Evolutionary conservation across 1,284 basidiomycete species (phyloP), one percentile per base, ranked within the genome.

Genomic region (Puccinia horiana): DNA sequence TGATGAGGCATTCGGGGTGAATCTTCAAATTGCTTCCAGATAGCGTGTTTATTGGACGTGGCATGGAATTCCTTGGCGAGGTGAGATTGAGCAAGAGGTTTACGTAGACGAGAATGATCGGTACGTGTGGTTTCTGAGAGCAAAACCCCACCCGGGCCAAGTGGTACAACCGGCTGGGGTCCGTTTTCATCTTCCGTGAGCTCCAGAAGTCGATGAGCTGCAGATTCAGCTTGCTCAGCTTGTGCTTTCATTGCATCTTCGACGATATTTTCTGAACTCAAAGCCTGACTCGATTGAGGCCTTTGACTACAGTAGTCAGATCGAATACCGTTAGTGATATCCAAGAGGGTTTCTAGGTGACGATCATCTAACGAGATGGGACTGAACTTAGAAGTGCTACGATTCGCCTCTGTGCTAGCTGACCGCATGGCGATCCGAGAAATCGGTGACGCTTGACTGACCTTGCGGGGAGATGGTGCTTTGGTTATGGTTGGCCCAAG

Each of bases 161-260:
- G 73, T 35, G 81, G 81, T 26, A 76, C 74, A 3, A 76, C 40
- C 26, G 81, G 72, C 58, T 56, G 61, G 26, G 18, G 35, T 32
- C 61, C 72, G 54, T 74, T 63, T 54, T 86, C 84, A 23, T 92
- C 90, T 83, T 93, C 92, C 29, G 92, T 92, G 32, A 94, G 88
- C 86, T 94, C 93, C 70, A 94, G 87, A 56, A 95, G 88, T 81
- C 92, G 90, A 85, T 93, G 91, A 1, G 93, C 94, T 9, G 94
- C 93, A 85, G 93, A 94, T 85, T 94, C 92, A 0, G 94, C 94
- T 86, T 95, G 94, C 84, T 93, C 93, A 2, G 94, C 94, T 83
- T 93, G 91, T 1, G 93, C 93, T 67, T 91, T 90, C 84, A 94
- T 88, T 44, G 92, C 93, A 85, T 95, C 94, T 85, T 95, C 94